Conservation (phyloP, 306 rosid species). For the Pterocarpus santalinus region DNA sequence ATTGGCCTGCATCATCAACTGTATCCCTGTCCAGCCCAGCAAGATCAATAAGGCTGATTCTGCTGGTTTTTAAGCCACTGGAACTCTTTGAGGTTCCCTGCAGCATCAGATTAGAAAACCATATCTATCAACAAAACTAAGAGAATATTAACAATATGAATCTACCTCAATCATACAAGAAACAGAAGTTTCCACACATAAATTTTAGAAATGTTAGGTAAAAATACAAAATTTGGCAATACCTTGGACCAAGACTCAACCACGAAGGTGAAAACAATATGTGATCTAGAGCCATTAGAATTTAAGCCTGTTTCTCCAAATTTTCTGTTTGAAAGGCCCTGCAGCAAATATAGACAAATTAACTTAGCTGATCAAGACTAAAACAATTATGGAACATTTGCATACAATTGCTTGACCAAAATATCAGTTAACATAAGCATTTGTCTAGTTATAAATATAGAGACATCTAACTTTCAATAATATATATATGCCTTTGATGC, state of each 20-base stretch:
- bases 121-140: slow-evolving; percentile 32
- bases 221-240: slow-evolving; percentile 40
- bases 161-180: background rate
- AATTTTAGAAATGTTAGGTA: background rate
- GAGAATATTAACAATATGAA: slow-evolving; percentile 1
- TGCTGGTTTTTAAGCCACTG: slow-evolving; percentile 82
- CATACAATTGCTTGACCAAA: slow-evolving; percentile 1
- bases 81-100: slow-evolving; percentile 79
- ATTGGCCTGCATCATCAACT: slow-evolving; percentile 57
- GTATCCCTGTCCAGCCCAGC: slow-evolving; percentile 76
- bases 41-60: slow-evolving; percentile 88
- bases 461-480: slow-evolving; percentile 35
- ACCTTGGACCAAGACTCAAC: slow-evolving; percentile 95
- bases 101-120: slow-evolving; percentile 39
- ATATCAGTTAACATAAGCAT: slow-evolving; percentile 31
- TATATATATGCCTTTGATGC: slow-evolving; percentile 11
- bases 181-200: slow-evolving; percentile 20
- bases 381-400: background rate
- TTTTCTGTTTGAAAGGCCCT: slow-evolving; percentile 96
- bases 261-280: slow-evolving; percentile 77
- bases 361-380: slow-evolving; percentile 34
- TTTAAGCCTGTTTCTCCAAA: slow-evolving; percentile 79
- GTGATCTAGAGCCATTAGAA: slow-evolving; percentile 89
- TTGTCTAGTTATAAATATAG: slow-evolving; percentile 10
- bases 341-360: slow-evolving; percentile 44